Base-by-base conservation (phyloP, 208 protist species). In the Trypanosomatidae sp. region DNA sequence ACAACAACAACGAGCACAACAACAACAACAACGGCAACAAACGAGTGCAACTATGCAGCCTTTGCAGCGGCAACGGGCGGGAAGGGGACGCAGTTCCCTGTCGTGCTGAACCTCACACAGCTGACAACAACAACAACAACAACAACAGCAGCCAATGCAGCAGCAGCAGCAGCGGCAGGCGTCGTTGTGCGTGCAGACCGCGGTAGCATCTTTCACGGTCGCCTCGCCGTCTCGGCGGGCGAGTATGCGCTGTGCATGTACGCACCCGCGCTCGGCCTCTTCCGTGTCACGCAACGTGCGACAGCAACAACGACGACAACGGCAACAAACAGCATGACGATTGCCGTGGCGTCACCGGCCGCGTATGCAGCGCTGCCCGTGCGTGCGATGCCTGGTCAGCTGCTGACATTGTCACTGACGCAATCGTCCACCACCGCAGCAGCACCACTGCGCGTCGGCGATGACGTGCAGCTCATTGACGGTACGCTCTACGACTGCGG, bases 241-340 rank as follows among this genome's bases (percentile, higher is more conserved):
- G 41, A n/a, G 0, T 84, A 85, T 43, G 78, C 75, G n/a, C 32
- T 93, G 35, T 93, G 85, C 59, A 67, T 90, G 65, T 65, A 57
- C 46, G 55, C 61, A 2, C 20, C 38, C 11, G 47, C 39, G 18
- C 11, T 11, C 11, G 75, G 71, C 11, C 44, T 86, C 4, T 90
- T 93, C 56, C 66, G 74, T 23, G 66, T 81, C 22, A 40, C n/a
- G n/a, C 30, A 35, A 35, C 11, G 11, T 8, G 18, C 1, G 22
- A 15, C 50, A 19, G 27, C 21, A 33, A 13, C 25, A 20, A 18
- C 20, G 33, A 35, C 27, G 25, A 3, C 46, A 39, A n/a, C 40
- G 43, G 19, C 32, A 49, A 33, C 53, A 19, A 46, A 0, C 21
- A 38, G 42, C 18, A 25, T 85, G 16, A 67, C 43, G 3, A 46